Base-by-base conservation (phyloP, 345 rosid genomes). In the Geranium brycei region DNA sequence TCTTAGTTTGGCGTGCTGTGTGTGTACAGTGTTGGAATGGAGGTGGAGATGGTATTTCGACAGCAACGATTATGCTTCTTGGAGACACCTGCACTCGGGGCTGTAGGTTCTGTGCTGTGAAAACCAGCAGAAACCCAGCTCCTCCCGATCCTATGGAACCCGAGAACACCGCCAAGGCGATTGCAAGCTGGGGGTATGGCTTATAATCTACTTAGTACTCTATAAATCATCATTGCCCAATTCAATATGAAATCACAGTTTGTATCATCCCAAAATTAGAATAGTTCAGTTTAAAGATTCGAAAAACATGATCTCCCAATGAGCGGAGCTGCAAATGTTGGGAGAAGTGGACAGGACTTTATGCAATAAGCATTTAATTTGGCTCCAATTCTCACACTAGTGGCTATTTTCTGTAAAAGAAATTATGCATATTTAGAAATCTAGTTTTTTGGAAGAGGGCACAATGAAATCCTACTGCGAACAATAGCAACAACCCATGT, bases 71-170 rank as follows among this genome's bases (percentile, higher is more conserved):
- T 58, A 95, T 95, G 99, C 78, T 91, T 68, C 90, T 95, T 41
- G 99, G 99, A 38, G 99, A 95, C 69, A 91, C 95, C 41, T 95
- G 97, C 77, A 95, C 99, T 11, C 97, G 97, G 14, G 97, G 99
- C n/a, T 95, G 97, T 69, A 81, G 99, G 73, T 95, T 95, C 69
- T 95, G 99, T 74, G 99, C 97, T 0, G 99, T 95, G 66, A 95
- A 95, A 87, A 91, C 97, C 62, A 91, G 97, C 76, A 77, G 86
- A 68, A 91, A 85, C 64, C 97, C 97, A 47, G 69, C 92, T 14
- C 93, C 93, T 1, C 97, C 96, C 64, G 99, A 91, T 64, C 96
- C 99, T 0, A 72, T 83, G 87, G 99, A 95, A 55, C 99, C 99
- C 1, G 84, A 77, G 55, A 88, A 91, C 75, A 95, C 99, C 51